Percentiles rank a stretch among this genome's conserved stretches.
These are phyloP conservation scores for Cyberlindnera mycetangii DNA, from an alignment of 805 yeast species.

Conservation along the genomic window DNA sequence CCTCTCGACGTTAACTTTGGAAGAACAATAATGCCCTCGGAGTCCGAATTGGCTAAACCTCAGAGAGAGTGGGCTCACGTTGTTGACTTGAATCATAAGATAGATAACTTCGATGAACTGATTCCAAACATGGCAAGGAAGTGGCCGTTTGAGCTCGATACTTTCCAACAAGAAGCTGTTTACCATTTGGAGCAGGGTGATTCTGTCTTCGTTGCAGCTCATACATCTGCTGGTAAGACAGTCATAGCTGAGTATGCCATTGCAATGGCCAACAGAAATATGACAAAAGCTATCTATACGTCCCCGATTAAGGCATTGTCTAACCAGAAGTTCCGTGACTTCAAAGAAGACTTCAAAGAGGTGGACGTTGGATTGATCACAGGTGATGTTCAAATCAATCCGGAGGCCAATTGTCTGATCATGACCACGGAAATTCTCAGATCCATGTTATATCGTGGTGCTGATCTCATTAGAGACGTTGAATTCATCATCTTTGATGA, in stretches of 20 bases:
- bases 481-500: conserved; percentile 98
- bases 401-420: conserved; percentile 92
- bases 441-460: conserved; percentile 94
- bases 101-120: conserved; percentile 81
- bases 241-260: conserved; percentile 98
- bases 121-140: conserved; percentile 91
- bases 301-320: conserved; percentile 92
- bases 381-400: conserved; percentile 96
- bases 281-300: conserved; percentile 95
- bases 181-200: conserved; percentile 97
- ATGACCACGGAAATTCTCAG: conserved; percentile 98
- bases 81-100: conserved; percentile 79
- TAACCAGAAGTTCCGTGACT: conserved; percentile 87
- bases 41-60: background rate
- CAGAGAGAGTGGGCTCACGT: conserved; percentile 91
- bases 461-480: conserved; percentile 93
- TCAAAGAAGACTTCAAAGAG: conserved; percentile 73
- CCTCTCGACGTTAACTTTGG: conserved; percentile 51
- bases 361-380: conserved; percentile 91
- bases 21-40: conserved; percentile 20
- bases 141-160: conserved; percentile 94
- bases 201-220: conserved; percentile 98
- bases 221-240: conserved; percentile 97
- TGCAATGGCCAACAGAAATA: conserved; percentile 92
- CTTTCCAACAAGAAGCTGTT: conserved; percentile 95